Percentiles rank a stretch among this genome's conserved stretches.
phyloP scores from a whole-genome alignment of 805 yeast species.

The Candida verbasci region DNA sequence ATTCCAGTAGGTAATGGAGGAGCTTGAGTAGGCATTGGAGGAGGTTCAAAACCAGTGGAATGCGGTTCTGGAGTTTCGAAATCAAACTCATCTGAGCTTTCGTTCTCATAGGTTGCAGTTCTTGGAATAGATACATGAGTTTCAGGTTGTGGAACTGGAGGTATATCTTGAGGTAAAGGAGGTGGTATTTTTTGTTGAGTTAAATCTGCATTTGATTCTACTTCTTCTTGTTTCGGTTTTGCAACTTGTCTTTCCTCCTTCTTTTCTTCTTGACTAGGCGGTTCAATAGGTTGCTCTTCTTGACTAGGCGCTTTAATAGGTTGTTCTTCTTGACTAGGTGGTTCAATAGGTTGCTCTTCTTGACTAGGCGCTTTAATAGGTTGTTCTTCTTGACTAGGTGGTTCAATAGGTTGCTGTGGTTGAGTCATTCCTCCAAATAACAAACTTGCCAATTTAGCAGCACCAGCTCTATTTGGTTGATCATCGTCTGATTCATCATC shows the following conservation, averaged over 20 bases:
- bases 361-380: not conserved
- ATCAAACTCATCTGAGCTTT: slow-evolving; percentile 5
- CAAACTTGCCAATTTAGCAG: slow-evolving; percentile 52
- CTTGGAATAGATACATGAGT: not conserved
- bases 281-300: not conserved
- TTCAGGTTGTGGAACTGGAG: not conserved
- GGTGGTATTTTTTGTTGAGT: too few relatives aligned
- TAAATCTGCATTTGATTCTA: too few relatives aligned
- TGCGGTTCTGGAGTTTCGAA: slow-evolving; percentile 3
- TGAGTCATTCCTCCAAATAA: slow-evolving; percentile 49
- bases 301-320: not conserved
- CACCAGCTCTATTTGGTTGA: slow-evolving; percentile 46
- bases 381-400: slow-evolving; percentile 1
- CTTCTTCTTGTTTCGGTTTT: not conserved
- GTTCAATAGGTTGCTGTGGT: slow-evolving; percentile 18
- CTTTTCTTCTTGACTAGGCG: not conserved
- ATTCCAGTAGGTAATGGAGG: slow-evolving; percentile 5
- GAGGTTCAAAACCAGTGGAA: not conserved
- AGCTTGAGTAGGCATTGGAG: slow-evolving; percentile 2
- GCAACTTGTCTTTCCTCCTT: too few relatives aligned
- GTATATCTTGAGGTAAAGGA: not conserved
- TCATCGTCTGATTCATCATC: slow-evolving; percentile 46
- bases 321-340: not conserved
- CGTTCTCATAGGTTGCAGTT: not conserved
- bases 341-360: not conserved